phyloP scores from a whole-genome alignment of 2,329 filamentous ascomycete species.

The Dothideomycetidae sp. region DNA sequence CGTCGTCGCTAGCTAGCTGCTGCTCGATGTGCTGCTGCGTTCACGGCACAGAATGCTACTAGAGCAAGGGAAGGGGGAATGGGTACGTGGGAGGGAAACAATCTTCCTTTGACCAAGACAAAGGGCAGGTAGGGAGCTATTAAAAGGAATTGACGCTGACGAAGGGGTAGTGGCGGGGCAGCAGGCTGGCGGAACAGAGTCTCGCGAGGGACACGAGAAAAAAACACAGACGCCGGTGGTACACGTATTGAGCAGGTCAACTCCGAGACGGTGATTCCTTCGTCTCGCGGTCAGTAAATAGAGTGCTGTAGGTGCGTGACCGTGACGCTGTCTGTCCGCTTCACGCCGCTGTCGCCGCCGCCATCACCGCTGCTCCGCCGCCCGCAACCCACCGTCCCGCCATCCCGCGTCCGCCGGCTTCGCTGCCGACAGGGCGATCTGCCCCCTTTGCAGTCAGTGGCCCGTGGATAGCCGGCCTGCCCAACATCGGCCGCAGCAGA shows the following conservation, averaged over 20 bases:
- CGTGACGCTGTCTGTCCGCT: too few species aligned
- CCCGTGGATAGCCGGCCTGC: background rate
- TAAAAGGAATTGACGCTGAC: background rate
- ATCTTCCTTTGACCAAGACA: background rate
- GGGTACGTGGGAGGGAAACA: background rate
- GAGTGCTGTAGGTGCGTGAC: too few species aligned
- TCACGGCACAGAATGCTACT: too few species aligned
- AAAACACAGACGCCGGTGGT: background rate
- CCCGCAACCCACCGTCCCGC: background rate
- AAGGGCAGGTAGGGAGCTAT: too few species aligned
- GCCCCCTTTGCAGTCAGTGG: background rate
- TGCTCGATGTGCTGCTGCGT: too few species aligned
- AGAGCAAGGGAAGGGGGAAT: background rate
- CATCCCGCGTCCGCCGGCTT: too few species aligned
- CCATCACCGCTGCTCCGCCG: background rate
- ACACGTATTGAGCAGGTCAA: background rate
- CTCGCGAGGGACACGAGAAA: background rate
- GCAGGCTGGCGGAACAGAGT: too few species aligned
- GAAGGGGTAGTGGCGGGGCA: background rate
- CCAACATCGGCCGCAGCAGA: background rate
- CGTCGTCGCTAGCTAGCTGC: background rate
- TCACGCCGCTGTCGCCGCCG: too few species aligned
- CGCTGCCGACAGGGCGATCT: too few species aligned
- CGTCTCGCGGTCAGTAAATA: too few species aligned
- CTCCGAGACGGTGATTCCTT: background rate